Evolutionary conservation across 2,329 filamentous ascomycete genomes (phyloP).

Genomic region (Penicillium brevicompactum): DNA sequence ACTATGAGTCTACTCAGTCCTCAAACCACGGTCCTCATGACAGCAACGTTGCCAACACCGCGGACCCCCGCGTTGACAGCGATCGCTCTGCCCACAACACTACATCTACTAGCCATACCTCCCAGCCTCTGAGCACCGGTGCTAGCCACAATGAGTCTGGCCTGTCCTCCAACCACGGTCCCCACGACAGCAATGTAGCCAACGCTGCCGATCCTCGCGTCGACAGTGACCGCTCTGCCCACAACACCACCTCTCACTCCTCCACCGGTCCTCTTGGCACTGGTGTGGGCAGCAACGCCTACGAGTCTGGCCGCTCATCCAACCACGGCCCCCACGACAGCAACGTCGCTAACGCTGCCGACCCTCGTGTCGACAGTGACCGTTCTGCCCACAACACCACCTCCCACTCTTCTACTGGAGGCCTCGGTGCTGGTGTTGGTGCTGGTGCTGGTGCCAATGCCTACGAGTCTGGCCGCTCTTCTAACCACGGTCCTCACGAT

Average conservation of each 20-base stretch:
- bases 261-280: not conserved
- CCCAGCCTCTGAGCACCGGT: not conserved
- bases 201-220: not conserved
- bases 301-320: constrained; percentile 13
- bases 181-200: not conserved
- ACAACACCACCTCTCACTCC: constrained; percentile 8
- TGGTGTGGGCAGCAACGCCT: constrained; percentile 7
- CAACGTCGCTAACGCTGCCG: constrained; percentile 14
- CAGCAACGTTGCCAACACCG: not conserved
- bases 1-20: not conserved
- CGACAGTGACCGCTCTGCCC: not conserved
- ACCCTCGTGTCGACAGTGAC: constrained; percentile 21
- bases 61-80: not conserved
- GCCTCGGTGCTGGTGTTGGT: not conserved
- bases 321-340: constrained; percentile 20
- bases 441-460: not conserved
- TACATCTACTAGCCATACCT: not conserved
- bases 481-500: not conserved
- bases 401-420: not conserved
- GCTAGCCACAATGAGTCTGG: not conserved
- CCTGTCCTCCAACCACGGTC: not conserved
- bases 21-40: not conserved
- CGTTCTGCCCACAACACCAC: constrained; percentile 1
- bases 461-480: constrained; percentile 1
- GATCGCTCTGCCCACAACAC: not conserved